These are phyloP conservation scores for Pogostemon cablin DNA, from an alignment of 257 asterid genomes.

Conservation along the genomic window DNA sequence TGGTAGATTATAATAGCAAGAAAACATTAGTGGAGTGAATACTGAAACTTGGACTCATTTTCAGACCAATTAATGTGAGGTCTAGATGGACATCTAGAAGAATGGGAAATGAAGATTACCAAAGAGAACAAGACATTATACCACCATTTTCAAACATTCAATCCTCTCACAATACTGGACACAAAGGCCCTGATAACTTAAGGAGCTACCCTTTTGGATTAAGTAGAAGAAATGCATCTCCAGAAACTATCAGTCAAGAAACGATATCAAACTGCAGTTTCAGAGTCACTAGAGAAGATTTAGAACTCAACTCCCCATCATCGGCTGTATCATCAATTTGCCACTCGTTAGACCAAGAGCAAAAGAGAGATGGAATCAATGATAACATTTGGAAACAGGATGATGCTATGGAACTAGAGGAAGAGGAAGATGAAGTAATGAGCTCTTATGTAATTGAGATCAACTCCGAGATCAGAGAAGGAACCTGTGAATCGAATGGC, in stretches of 20 bases:
- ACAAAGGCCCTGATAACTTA: constrained; percentile 34
- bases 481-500: constrained; percentile 57
- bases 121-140: constrained; percentile 31
- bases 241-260: constrained; percentile 59
- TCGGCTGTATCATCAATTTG: constrained; percentile 62
- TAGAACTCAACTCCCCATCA: constrained; percentile 53
- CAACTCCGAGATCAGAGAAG: constrained; percentile 52
- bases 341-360: constrained; percentile 41
- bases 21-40: background rate
- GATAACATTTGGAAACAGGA: constrained; percentile 36
- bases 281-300: constrained; percentile 50
- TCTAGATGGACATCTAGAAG: constrained; percentile 47
- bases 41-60: constrained; percentile 21
- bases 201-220: constrained; percentile 47
- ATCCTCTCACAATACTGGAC: constrained; percentile 35
- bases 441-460: constrained; percentile 80
- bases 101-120: constrained; percentile 40
- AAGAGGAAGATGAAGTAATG: constrained; percentile 63
- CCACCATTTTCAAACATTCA: constrained; percentile 42
- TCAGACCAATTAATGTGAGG: constrained; percentile 69
- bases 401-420: constrained; percentile 26
- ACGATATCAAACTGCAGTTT: constrained; percentile 51
- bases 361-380: constrained; percentile 27
- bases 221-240: constrained; percentile 59
- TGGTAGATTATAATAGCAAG: background rate